A percentile compares a stretch with the other conserved stretches of the same genome.
These are phyloP conservation scores for Pseudogymnoascus sp. DNA, from an alignment of 2,329 filamentous ascomycete genomes.

Conservation along the genomic window DNA sequence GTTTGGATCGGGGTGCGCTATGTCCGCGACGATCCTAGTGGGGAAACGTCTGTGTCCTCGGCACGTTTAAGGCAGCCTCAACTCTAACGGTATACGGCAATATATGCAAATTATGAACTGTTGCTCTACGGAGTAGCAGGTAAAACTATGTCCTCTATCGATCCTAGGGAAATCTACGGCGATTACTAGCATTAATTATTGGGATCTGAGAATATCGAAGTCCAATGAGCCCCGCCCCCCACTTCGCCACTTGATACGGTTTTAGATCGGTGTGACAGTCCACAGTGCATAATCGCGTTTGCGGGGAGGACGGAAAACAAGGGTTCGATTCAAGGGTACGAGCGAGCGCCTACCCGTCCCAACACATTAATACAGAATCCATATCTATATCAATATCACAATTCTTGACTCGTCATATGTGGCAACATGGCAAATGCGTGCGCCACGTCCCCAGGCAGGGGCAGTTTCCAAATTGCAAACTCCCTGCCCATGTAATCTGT, in stretches of 20 bases:
- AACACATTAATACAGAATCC: not conserved
- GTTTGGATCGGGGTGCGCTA: slow-evolving; percentile 2
- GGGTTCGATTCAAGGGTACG: not conserved
- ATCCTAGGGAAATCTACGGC: not conserved
- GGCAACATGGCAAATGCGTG: not conserved
- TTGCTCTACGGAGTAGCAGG: not conserved
- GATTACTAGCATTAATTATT: not conserved
- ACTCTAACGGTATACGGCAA: not conserved
- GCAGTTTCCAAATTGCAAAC: too few relatives aligned
- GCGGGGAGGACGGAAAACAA: slow-evolving; percentile 3
- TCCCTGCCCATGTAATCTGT: not conserved
- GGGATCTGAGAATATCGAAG: not conserved
- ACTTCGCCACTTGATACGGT: slow-evolving; percentile 2
- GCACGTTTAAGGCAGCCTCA: slow-evolving; percentile 7
- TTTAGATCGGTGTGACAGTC: not conserved
- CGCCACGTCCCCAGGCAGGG: not conserved
- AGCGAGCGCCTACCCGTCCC: not conserved
- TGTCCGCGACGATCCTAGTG: slow-evolving; percentile 8
- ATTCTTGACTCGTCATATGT: not conserved
- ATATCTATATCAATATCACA: not conserved
- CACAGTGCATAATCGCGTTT: not conserved
- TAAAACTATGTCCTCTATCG: not conserved
- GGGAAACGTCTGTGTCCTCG: slow-evolving; percentile 1
- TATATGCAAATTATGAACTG: not conserved
- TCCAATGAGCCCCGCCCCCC: not conserved